A percentile compares a stretch with the other conserved stretches of the same genome.
These are phyloP conservation scores for Fusarium gaditjirri DNA, from an alignment of 2,329 filamentous ascomycete genomes.

Conservation along the genomic window DNA sequence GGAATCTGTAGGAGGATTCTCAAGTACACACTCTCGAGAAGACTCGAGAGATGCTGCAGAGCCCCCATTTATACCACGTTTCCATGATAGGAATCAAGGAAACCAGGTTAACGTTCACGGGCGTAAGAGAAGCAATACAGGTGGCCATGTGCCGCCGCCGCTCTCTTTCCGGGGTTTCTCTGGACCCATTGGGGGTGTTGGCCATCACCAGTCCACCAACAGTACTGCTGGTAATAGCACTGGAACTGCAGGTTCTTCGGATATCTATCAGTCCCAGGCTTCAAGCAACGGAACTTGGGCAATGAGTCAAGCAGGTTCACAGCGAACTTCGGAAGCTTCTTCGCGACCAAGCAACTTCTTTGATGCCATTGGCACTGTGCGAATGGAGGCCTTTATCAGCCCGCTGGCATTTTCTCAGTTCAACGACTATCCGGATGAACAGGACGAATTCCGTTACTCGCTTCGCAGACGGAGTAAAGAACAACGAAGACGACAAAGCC, in stretches of 20 bases:
- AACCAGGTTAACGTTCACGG: slow-evolving; percentile 68
- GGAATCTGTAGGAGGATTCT: slow-evolving; percentile 53
- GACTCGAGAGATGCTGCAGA: slow-evolving; percentile 71
- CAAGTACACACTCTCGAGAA: slow-evolving; percentile 56
- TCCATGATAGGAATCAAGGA: slow-evolving; percentile 66
- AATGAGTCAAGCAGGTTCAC: slow-evolving; percentile 58
- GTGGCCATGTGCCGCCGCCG: slow-evolving; percentile 76
- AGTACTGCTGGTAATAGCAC: slow-evolving; percentile 69
- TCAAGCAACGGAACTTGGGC: slow-evolving; percentile 59
- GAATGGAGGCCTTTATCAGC: slow-evolving; percentile 96
- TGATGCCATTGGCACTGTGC: slow-evolving; percentile 87
- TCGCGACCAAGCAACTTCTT: slow-evolving; percentile 74
- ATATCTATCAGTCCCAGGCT: slow-evolving; percentile 67
- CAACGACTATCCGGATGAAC: slow-evolving; percentile 60
- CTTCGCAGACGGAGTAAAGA: slow-evolving; percentile 67
- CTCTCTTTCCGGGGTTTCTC: slow-evolving; percentile 85
- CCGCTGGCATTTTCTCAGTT: slow-evolving; percentile 64
- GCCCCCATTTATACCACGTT: slow-evolving; percentile 77
- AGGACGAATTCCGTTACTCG: slow-evolving; percentile 60
- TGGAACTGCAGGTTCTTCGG: slow-evolving; percentile 68
- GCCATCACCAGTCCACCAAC: slow-evolving; percentile 60
- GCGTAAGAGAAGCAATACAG: slow-evolving; percentile 90
- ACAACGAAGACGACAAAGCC: slow-evolving; percentile 61
- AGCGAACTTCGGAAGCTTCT: slow-evolving; percentile 67
- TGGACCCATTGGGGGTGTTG: slow-evolving; percentile 56